These are phyloP conservation scores for Penicillium manginii DNA, from an alignment of 495 filamentous ascomycete species.

Conservation along the genomic window DNA sequence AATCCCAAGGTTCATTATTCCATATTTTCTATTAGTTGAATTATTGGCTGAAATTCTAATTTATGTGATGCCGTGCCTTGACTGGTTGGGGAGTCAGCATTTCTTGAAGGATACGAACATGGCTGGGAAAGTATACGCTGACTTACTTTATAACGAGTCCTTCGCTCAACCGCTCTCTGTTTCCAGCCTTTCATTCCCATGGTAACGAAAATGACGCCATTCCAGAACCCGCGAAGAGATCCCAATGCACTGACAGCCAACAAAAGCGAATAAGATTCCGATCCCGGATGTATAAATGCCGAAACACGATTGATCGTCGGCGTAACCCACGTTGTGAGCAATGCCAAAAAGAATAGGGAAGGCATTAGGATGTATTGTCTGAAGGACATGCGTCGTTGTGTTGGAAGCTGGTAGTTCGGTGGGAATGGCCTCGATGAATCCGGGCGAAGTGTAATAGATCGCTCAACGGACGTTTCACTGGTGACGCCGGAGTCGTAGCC, in stretches of 20 bases:
- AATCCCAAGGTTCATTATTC: neutral
- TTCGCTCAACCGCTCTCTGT: conserved; percentile 16
- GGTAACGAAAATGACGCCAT: conserved; percentile 48
- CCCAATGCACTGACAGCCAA: conserved; percentile 43
- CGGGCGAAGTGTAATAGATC: conserved; percentile 1
- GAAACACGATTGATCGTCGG: conserved; percentile 45
- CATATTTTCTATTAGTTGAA: neutral
- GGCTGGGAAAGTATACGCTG: neutral
- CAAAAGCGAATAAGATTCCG: conserved; percentile 40
- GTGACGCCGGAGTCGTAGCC: conserved; percentile 14
- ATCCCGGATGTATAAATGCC: conserved; percentile 37
- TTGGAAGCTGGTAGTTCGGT: conserved; percentile 8
- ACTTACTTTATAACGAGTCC: neutral
- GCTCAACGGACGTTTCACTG: conserved; percentile 15
- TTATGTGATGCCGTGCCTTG: neutral
- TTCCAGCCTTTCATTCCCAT: conserved; percentile 45
- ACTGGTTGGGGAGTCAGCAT: too few species aligned
- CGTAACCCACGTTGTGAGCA: conserved; percentile 50
- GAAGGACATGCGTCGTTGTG: conserved; percentile 42
- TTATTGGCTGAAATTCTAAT: neutral
- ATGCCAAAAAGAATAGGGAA: conserved; percentile 49
- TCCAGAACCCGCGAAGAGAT: conserved; percentile 53
- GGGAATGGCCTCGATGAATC: neutral
- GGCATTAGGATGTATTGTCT: conserved; percentile 54
- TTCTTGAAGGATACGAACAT: neutral